These are phyloP conservation scores for Xylaria grammica DNA, from an alignment of 495 filamentous ascomycete genomes.

Conservation along the genomic window DNA sequence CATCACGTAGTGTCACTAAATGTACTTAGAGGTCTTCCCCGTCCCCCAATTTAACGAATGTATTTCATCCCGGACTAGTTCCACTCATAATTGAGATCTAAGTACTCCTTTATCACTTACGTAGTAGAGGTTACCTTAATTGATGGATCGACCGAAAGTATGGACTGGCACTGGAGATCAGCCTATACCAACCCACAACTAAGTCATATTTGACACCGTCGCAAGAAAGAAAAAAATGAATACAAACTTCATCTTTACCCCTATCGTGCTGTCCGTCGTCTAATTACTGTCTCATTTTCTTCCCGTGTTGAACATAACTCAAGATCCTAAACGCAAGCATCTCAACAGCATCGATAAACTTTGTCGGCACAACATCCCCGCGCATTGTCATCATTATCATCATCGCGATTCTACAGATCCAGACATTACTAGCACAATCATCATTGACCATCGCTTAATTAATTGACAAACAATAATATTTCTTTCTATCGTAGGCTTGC, in stretches of 20 bases:
- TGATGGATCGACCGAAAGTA: no score
- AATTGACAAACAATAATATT: no score
- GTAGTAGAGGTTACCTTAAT: no score
- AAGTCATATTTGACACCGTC: not conserved
- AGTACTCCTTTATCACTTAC: conserved; percentile 1
- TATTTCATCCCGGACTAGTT: not conserved
- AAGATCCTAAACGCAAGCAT: not conserved
- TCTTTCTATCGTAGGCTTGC: no score
- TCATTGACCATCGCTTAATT: no score
- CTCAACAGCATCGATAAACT: not conserved
- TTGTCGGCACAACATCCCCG: not conserved
- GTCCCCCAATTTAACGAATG: no score
- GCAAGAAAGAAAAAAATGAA: not conserved
- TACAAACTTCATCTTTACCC: not conserved
- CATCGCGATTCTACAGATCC: not conserved
- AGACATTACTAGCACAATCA: no score
- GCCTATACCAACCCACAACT: no score
- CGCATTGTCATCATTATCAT: not conserved
- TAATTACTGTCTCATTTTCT: not conserved
- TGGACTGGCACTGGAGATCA: no score
- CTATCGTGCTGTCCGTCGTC: conserved; percentile 3
- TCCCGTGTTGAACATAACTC: not conserved
- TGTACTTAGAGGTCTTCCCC: no score
- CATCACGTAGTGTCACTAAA: no score
- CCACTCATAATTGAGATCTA: no score